Evolutionary conservation across 2,329 filamentous ascomycete species (phyloP).

Genomic region (Trematosphaeria pertusa): DNA sequence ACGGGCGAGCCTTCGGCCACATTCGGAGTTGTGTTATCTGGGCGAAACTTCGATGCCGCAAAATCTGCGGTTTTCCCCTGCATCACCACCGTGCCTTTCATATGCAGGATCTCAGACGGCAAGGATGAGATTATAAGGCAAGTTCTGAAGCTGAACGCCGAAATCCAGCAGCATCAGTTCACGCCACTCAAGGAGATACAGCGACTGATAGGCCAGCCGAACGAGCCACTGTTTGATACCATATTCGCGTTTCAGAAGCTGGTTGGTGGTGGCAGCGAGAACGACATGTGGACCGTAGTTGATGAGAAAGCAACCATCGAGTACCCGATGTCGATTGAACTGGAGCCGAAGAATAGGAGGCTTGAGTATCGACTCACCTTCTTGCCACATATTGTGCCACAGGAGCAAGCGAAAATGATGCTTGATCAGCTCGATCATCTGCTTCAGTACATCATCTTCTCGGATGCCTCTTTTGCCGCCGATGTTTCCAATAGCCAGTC

Average conservation of each 20-base stretch:
- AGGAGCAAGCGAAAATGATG: conserved; percentile 70
- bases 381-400: conserved; percentile 68
- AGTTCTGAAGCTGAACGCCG: conserved; percentile 71
- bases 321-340: conserved; percentile 81
- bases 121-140: conserved; percentile 65
- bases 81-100: conserved; percentile 79
- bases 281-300: conserved; percentile 63
- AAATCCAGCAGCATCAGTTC: conserved; percentile 73
- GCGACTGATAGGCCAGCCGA: conserved; percentile 70
- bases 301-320: conserved; percentile 75
- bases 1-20: conserved; percentile 75
- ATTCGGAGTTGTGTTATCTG: conserved; percentile 83
- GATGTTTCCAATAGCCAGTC: conserved; percentile 43
- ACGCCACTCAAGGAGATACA: conserved; percentile 76
- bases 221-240: conserved; percentile 78
- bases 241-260: conserved; percentile 82
- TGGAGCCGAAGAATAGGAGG: conserved; percentile 64
- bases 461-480: conserved; percentile 51
- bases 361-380: conserved; percentile 73
- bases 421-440: conserved; percentile 74
- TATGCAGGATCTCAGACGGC: conserved; percentile 62
- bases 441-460: conserved; percentile 65
- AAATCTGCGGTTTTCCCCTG: conserved; percentile 74
- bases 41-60: conserved; percentile 68
- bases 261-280: conserved; percentile 23